Conservation (phyloP, 2,329 filamentous ascomycete genomes). For the Neofusicoccum sp. region DNA sequence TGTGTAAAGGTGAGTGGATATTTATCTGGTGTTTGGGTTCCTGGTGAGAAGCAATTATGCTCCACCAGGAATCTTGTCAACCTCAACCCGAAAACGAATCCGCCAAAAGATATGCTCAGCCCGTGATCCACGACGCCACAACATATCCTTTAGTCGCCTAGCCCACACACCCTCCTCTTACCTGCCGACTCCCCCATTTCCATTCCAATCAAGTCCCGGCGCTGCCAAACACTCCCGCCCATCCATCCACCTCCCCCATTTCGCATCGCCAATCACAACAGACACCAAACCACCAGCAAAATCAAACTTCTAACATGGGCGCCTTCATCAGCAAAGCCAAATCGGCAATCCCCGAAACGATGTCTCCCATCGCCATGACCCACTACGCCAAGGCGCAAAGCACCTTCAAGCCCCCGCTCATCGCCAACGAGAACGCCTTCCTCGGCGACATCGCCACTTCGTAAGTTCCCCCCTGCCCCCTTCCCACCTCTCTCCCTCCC, state of each 20-base stretch:
- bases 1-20: not conserved
- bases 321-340: not conserved
- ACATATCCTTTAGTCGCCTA: not conserved
- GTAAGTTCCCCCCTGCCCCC: conserved; percentile 31
- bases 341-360: not conserved
- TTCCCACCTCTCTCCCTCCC: not conserved
- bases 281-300: not conserved
- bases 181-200: no score
- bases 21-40: not conserved
- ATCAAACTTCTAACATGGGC: not conserved
- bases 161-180: no score
- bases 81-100: no score
- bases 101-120: no score
- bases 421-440: conserved; percentile 67
- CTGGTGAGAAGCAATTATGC: no score
- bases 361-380: conserved; percentile 40
- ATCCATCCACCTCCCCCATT: no score
- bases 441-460: conserved; percentile 62
- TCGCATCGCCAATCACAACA: not conserved
- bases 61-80: no score
- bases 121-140: no score
- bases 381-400: conserved; percentile 60
- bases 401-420: conserved; percentile 62
- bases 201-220: no score
- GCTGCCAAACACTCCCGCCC: no score